Percentiles rank a stretch among this genome's conserved stretches.
Conservation (phyloP, 331 rosid species). For the Acacia concinna region DNA sequence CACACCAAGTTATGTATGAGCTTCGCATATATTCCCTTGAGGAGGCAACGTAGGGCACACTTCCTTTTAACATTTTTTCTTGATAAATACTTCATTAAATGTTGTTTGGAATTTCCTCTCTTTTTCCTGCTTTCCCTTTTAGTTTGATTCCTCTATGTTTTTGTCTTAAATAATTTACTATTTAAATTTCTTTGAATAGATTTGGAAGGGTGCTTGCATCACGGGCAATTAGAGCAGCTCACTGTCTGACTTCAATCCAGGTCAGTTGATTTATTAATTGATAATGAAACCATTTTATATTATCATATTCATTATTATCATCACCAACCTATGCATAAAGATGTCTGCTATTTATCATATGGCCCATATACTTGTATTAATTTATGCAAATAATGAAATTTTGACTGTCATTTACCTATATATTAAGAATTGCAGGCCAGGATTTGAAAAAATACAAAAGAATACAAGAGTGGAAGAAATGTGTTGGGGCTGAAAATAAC, state of each 20-base stretch:
- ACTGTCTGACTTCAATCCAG: constrained; percentile 89
- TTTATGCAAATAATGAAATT: background rate
- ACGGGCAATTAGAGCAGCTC: constrained; percentile 87
- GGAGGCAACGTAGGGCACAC: constrained; percentile 68
- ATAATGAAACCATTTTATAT: background rate
- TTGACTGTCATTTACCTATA: background rate
- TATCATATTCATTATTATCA: background rate
- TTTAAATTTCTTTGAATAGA: constrained; percentile 41
- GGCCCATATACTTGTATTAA: no score
- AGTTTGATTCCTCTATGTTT: constrained; percentile 1
- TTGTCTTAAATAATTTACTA: background rate
- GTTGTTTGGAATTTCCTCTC: constrained; percentile 14
- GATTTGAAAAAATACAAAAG: background rate
- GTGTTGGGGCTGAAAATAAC: background rate
- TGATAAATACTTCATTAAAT: constrained; percentile 20
- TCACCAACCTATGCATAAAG: background rate
- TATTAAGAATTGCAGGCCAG: background rate
- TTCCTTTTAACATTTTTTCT: constrained; percentile 6
- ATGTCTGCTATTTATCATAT: background rate
- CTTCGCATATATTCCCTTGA: constrained; percentile 84
- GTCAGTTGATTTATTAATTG: constrained; percentile 43
- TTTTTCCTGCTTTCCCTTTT: background rate
- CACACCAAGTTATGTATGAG: constrained; percentile 84
- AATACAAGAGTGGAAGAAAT: background rate
- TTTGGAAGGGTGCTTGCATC: constrained; percentile 78